Evolutionary conservation across 2,329 filamentous ascomycete genomes (phyloP), one percentile per base, ranked within the genome.

Genomic region (Fusarium xylarioides): DNA sequence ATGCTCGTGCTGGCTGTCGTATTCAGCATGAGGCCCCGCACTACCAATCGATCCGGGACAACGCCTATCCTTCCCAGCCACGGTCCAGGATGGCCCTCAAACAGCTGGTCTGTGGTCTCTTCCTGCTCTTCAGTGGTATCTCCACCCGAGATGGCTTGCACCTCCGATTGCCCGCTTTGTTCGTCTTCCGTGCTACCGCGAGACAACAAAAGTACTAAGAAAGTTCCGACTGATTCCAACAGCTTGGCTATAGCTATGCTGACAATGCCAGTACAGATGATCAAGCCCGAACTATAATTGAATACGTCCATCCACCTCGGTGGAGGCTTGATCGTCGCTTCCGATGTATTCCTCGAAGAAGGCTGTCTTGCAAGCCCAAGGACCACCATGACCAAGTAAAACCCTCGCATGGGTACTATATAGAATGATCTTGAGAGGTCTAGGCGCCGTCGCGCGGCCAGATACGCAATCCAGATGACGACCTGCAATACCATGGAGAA

Each of bases 21-120:
- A 4, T 60, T 11, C 30, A 66, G 3, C 11, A 9, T 5, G 4
- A 70, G n/a, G 15, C 21, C 23, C 3, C 15, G 58, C 8, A 65
- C 11, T 28, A 55, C 12, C 66, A 34, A 52, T 11, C 1, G 47
- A 34, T 70, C 67, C 2, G 43, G 11, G 3, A 21, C 9, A 14
- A 14, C 38, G n/a, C 66, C 59, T 12, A 37, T 9, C 1, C n/a
- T 55, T 46, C 47, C 42, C 1, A 50, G 0, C 28, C 34, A 28
- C 10, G 16, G 15, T 3, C 19, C 19, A 14, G 7, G 14, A 0
- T 11, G 15, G 18, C 19, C 12, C 2, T 4, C 7, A 14, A 43
- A 32, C 2, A 43, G 1, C 11, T 26, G 26, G 2, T 11, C 3
- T 3, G 7, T 30, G 0, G 10, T 12, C 15, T 38, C 21, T 1